phyloP scores from a whole-genome alignment of 2,329 filamentous ascomycete genomes.

The Penicillium thymicola region DNA sequence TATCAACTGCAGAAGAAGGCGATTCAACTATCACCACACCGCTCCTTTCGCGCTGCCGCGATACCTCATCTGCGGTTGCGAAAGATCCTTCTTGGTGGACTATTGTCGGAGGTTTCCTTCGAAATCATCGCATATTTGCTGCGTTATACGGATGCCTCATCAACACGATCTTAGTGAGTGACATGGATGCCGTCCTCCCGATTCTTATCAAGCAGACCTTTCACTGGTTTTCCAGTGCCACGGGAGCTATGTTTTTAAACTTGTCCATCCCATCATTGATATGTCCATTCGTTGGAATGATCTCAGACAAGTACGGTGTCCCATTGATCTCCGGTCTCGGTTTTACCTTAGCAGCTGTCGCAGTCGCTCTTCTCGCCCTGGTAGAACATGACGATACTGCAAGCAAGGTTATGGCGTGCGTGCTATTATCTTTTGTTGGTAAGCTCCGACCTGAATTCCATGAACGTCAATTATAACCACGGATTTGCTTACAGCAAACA shows the following conservation, averaged over 20 bases:
- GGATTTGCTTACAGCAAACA: neutral
- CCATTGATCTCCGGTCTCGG: neutral
- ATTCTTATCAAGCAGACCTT: conserved; percentile 2
- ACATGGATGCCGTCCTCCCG: conserved; percentile 3
- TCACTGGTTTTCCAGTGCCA: conserved; percentile 5
- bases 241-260: conserved; percentile 3
- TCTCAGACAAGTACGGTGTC: conserved; percentile 5
- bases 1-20: neutral
- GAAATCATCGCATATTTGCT: neutral
- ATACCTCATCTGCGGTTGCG: neutral
- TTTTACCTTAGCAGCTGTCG: neutral
- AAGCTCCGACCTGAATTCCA: neutral
- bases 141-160: conserved; percentile 5
- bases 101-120: conserved; percentile 3
- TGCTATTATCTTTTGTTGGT: neutral
- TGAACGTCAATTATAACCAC: no score
- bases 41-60: neutral
- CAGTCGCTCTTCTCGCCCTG: neutral
- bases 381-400: neutral
- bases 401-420: neutral
- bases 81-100: neutral
- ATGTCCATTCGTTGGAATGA: conserved; percentile 3
- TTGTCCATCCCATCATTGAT: conserved; percentile 4
- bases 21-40: neutral
- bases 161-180: neutral